Percentiles rank a stretch among this genome's conserved stretches.
These are phyloP conservation scores for Cladosporium sp. DNA, from an alignment of 2,329 filamentous ascomycete species.

Conservation along the genomic window DNA sequence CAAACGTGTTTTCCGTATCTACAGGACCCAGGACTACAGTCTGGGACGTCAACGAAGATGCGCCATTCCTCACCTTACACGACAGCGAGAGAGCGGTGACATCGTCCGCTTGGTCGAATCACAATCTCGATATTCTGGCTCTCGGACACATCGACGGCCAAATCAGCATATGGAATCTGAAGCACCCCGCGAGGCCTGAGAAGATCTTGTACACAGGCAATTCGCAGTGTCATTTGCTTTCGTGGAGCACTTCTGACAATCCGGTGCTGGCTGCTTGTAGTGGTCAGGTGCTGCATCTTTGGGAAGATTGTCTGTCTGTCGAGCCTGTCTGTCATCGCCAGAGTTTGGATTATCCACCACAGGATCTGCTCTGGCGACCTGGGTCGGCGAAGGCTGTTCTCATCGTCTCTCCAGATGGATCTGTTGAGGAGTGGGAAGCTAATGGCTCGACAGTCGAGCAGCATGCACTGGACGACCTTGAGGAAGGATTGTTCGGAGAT, in stretches of 20 bases:
- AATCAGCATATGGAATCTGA: slow-evolving; percentile 22
- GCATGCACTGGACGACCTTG: slow-evolving; percentile 12
- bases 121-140: slow-evolving; percentile 17
- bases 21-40: slow-evolving; percentile 20
- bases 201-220: slow-evolving; percentile 13
- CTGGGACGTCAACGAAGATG: slow-evolving; percentile 18
- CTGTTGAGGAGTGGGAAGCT: not conserved
- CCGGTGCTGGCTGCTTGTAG: slow-evolving; percentile 14
- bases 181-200: slow-evolving; percentile 16
- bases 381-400: not conserved
- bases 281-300: slow-evolving; percentile 8
- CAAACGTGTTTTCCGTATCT: slow-evolving; percentile 21
- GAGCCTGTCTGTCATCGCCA: not conserved
- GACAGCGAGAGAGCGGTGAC: slow-evolving; percentile 23
- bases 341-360: not conserved
- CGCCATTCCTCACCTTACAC: slow-evolving; percentile 15
- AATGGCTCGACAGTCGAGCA: not conserved
- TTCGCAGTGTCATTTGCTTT: slow-evolving; percentile 8
- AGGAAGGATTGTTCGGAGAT: slow-evolving; percentile 20
- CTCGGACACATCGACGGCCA: slow-evolving; percentile 21
- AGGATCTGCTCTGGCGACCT: not conserved
- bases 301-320: not conserved
- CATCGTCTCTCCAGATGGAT: not conserved
- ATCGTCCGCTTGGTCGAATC: slow-evolving; percentile 15
- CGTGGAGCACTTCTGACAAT: slow-evolving; percentile 16